Percentiles rank a stretch among this genome's conserved stretches.
phyloP scores from a whole-genome alignment of 139 green algal genomes.

The Ettlia oleoabundans region DNA sequence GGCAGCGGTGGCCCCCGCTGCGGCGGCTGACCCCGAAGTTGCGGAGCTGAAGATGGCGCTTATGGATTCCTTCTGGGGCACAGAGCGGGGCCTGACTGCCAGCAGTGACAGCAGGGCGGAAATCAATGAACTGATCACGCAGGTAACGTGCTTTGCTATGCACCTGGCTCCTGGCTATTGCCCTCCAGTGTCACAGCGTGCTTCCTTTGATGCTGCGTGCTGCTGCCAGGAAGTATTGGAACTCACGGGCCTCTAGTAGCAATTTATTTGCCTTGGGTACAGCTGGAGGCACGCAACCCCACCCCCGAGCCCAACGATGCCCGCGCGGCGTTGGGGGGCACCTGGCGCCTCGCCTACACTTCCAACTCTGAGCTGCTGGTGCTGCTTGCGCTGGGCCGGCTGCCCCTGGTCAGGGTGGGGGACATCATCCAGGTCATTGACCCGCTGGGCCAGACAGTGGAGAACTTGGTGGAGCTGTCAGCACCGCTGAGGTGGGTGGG shows the following conservation, averaged over 20 bases:
- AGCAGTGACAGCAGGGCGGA: constrained; percentile 76
- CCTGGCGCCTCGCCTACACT: constrained; percentile 93
- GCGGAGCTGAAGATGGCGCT: constrained; percentile 71
- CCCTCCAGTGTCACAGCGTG: too few relatives aligned
- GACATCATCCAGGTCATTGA: constrained; percentile 90
- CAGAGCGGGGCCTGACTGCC: constrained; percentile 79
- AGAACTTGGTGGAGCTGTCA: constrained; percentile 75
- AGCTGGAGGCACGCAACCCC: constrained; percentile 92
- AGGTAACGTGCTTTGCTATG: background rate
- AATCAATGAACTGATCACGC: constrained; percentile 90
- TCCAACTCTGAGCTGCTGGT: constrained; percentile 83
- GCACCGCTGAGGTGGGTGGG: constrained; percentile 4
- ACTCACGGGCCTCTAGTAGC: too few relatives aligned
- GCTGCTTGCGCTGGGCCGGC: constrained; percentile 76
- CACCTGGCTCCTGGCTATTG: background rate
- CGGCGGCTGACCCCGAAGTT: background rate
- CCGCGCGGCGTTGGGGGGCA: constrained; percentile 62
- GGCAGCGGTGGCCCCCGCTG: background rate
- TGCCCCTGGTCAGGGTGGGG: constrained; percentile 87
- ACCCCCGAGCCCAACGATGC: constrained; percentile 74
- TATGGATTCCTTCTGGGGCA: constrained; percentile 89
- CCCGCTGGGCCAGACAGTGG: constrained; percentile 56
- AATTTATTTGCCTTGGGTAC: constrained; percentile 12
- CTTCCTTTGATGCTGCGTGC: too few relatives aligned
- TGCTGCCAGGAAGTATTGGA: too few relatives aligned